Conservation (phyloP, 441 rosid genomes). For the Lepidium campestre region DNA sequence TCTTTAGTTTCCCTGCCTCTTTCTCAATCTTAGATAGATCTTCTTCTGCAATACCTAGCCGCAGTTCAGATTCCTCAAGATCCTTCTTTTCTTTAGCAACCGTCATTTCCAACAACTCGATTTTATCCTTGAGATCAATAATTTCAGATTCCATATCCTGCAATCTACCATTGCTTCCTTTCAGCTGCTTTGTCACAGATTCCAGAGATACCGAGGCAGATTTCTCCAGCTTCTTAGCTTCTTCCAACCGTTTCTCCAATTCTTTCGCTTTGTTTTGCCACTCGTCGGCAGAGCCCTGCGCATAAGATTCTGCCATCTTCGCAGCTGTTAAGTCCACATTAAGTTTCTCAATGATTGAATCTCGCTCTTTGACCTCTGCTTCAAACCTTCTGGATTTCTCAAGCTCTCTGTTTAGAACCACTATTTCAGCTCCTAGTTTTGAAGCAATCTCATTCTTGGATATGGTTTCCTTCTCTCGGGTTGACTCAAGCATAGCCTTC, state of each 20-base stretch:
- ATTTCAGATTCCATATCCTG: conserved; percentile 63
- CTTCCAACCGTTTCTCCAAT: conserved; percentile 44
- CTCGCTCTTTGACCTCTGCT: conserved; percentile 55
- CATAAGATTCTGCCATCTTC: conserved; percentile 75
- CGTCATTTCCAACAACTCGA: conserved; percentile 60
- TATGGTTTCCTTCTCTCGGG: conserved; percentile 44
- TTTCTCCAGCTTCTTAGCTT: conserved; percentile 63
- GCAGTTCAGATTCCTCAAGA: conserved; percentile 47
- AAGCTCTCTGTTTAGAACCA: conserved; percentile 49
- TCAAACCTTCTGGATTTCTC: conserved; percentile 41
- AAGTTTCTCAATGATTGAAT: conserved; percentile 59
- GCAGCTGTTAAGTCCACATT: conserved; percentile 75
- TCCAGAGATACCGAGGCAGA: conserved; percentile 68
- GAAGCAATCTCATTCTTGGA: conserved; percentile 46
- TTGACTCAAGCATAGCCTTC: conserved; percentile 66
- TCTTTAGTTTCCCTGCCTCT: conserved; percentile 42
- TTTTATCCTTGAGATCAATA: conserved; percentile 51
- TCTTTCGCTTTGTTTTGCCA: conserved; percentile 55
- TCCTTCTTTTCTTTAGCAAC: conserved; percentile 49
- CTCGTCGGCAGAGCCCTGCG: conserved; percentile 50
- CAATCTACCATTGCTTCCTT: conserved; percentile 55
- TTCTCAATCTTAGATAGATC: conserved; percentile 40
- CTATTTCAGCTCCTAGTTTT: conserved; percentile 55
- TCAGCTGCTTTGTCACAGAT: conserved; percentile 63
- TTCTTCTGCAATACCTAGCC: conserved; percentile 35